Percentiles rank a stretch among this genome's conserved stretches.
Evolutionary conservation across 192 early-diverging fungal species (phyloP).

Genomic region (Ramicandelaber brevisporus): DNA sequence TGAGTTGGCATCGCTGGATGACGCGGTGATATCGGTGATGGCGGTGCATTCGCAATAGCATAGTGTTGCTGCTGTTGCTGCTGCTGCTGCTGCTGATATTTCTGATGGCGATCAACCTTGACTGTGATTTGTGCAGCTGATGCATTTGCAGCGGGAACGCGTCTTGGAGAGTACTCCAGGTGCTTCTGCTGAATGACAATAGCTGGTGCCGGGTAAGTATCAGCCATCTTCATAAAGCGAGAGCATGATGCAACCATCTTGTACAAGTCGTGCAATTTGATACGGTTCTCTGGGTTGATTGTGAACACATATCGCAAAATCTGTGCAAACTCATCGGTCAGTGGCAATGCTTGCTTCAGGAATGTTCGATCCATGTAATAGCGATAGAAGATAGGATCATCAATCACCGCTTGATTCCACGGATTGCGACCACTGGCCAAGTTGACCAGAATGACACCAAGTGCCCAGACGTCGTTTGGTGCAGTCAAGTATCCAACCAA

Average conservation of each 20-base stretch:
- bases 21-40: neutral
- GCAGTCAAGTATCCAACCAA: slow-evolving; percentile 33
- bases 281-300: slow-evolving; percentile 30
- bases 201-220: neutral
- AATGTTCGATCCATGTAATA: slow-evolving; percentile 32
- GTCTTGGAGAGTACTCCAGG: neutral
- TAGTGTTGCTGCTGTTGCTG: neutral
- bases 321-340: slow-evolving; percentile 36
- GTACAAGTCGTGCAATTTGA: slow-evolving; percentile 16
- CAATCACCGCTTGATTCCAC: slow-evolving; percentile 36
- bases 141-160: neutral
- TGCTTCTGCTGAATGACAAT: neutral
- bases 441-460: slow-evolving; percentile 77
- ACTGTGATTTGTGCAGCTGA: neutral
- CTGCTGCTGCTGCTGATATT: slow-evolving; percentile 1
- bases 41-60: neutral
- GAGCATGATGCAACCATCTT: slow-evolving; percentile 11
- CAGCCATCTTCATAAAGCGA: slow-evolving; percentile 9
- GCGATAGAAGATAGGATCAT: slow-evolving; percentile 57
- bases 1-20: too few species aligned
- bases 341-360: slow-evolving; percentile 30
- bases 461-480: slow-evolving; percentile 67
- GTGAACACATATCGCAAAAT: slow-evolving; percentile 51
- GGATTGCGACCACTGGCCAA: slow-evolving; percentile 62
- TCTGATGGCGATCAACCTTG: too few species aligned